Evolutionary conservation across 495 filamentous ascomycete species (phyloP).

Genomic region (Lasiosphaeria miniovina): DNA sequence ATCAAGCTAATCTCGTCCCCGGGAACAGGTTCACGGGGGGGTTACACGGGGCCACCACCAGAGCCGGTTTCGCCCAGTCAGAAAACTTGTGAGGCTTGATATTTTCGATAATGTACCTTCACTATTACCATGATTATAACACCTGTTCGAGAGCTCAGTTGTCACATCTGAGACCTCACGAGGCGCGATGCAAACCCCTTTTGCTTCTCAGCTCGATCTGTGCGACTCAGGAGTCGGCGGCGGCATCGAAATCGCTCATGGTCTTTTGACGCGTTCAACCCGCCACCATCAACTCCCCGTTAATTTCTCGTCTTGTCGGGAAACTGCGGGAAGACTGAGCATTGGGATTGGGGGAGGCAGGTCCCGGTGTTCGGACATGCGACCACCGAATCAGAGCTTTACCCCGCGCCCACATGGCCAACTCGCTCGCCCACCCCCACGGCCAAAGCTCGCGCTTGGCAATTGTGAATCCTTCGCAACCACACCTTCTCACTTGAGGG

Average conservation of each 20-base stretch:
- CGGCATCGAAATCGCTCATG: too few relatives aligned
- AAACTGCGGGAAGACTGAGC: slow-evolving; percentile 1
- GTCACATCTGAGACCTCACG: too few relatives aligned
- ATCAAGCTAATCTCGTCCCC: slow-evolving; percentile 11
- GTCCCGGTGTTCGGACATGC: neutral
- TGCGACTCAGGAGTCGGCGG: too few relatives aligned
- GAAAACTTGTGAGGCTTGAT: neutral
- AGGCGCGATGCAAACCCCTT: too few relatives aligned
- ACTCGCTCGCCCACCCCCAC: slow-evolving; percentile 4
- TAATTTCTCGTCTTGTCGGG: slow-evolving; percentile 5
- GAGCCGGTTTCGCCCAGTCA: slow-evolving; percentile 5
- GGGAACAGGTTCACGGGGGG: slow-evolving; percentile 1
- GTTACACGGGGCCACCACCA: slow-evolving; percentile 11
- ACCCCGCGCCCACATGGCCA: slow-evolving; percentile 8
- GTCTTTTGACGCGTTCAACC: too few relatives aligned
- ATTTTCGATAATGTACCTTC: too few relatives aligned
- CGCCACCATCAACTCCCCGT: slow-evolving; percentile 2
- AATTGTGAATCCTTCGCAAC: slow-evolving; percentile 1
- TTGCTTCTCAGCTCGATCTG: too few relatives aligned
- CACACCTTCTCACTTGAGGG: slow-evolving; percentile 9
- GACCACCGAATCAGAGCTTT: slow-evolving; percentile 1
- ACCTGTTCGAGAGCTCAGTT: too few relatives aligned
- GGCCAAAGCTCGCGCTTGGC: neutral
- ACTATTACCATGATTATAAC: too few relatives aligned
- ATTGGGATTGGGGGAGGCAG: neutral